Base-by-base conservation (phyloP, 352 stramenopile species). In the Phytophthora cryptogea region DNA sequence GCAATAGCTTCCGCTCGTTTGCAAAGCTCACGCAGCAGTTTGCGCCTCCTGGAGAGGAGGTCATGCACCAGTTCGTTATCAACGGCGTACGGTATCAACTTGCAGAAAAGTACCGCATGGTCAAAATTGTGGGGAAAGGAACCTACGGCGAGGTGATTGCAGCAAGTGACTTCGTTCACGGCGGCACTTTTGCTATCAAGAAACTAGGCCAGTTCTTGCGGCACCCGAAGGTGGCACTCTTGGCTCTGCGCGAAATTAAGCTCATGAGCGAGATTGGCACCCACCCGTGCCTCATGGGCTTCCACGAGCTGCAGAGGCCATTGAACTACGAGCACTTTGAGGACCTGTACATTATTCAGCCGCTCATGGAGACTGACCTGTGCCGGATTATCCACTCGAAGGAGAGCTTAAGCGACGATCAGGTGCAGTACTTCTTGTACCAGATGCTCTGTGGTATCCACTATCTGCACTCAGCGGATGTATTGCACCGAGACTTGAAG, bases 331-430 rank as follows among this genome's bases (percentile, higher is more conserved):
- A 92, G 30, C 80, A 90, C 49, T 99, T 98, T 66, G 84, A 98
- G 63, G 96, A 99, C 72, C 72, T 99, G 20, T 99, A 99, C 72
- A 98, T 99, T 62, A 97, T 99, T 41, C 85, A 96, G 63, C 90
- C 97, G 37, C 87, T 99, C 40, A 99, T 99, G 96, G 96, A 99
- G 68, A 99, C 95, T 31, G 97, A 99, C 66, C 64, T 99, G 52
- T 91, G 85, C 53, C 83, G 86, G 20, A 77, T 95, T 33, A 94
- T 95, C 45, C 85, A 95, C 66, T 94, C 83, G 50, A 90, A 92
- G 35, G 80, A 92, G 63, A 90, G 85, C 56, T 73, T 98, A 36
- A 97, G 77, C 23, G 92, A 98, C 43, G 94, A 98, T 59, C 96
- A 99, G 61, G 82, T 97, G 23, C 90, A 98, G 77, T 98, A 98